phyloP scores from a whole-genome alignment of 495 filamentous ascomycete species.

The Aspergillus taichungensis region DNA sequence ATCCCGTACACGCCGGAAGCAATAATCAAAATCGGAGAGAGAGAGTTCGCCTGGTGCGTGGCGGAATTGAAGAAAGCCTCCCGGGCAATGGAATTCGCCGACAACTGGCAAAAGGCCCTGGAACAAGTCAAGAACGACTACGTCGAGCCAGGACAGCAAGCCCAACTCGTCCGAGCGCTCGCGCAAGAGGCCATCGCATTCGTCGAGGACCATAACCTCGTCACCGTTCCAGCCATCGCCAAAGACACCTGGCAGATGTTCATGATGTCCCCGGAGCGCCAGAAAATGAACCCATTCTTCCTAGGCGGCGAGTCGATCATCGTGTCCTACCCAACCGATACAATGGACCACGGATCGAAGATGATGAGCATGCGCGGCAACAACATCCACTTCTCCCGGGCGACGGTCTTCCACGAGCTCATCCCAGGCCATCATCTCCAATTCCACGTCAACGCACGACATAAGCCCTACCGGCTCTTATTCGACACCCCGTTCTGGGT shows the following conservation, averaged over 20 bases:
- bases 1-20: too few relatives aligned
- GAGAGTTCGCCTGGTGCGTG: slow-evolving; percentile 9
- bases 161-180: slow-evolving; percentile 24
- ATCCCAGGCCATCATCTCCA: slow-evolving; percentile 48
- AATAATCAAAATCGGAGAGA: too few relatives aligned
- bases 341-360: slow-evolving; percentile 41
- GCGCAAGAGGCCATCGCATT: too few relatives aligned
- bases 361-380: slow-evolving; percentile 46
- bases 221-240: slow-evolving; percentile 41
- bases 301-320: slow-evolving; percentile 39
- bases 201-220: slow-evolving; percentile 32
- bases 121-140: slow-evolving; percentile 44
- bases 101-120: slow-evolving; percentile 38
- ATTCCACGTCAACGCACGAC: slow-evolving; percentile 30
- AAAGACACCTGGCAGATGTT: slow-evolving; percentile 42
- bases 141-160: slow-evolving; percentile 39
- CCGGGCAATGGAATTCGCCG: slow-evolving; percentile 12
- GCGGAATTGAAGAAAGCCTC: slow-evolving; percentile 19
- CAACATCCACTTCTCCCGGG: slow-evolving; percentile 41
- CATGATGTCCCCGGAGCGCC: slow-evolving; percentile 40
- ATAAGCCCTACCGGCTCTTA: slow-evolving; percentile 34
- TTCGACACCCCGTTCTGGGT: slow-evolving; percentile 46
- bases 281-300: slow-evolving; percentile 46
- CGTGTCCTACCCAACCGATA: slow-evolving; percentile 40
- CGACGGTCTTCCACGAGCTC: slow-evolving; percentile 47